Evolutionary conservation across 495 filamentous ascomycete genomes (phyloP), one percentile per base, ranked within the genome.

Genomic region (Viridothelium virens): DNA sequence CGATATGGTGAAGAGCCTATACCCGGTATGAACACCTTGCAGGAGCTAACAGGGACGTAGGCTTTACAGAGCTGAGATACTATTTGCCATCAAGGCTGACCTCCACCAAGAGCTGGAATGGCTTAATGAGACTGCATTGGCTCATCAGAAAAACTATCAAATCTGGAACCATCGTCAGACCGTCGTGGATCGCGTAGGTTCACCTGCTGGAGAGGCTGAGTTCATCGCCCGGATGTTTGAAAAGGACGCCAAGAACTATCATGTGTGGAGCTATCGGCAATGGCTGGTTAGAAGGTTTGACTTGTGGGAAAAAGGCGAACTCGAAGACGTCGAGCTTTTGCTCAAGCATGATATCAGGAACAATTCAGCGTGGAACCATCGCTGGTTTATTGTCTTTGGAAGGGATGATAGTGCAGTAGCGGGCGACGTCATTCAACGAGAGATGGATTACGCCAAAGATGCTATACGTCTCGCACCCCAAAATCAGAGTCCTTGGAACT

Each of bases 101-200:
- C 82, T 97, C 62, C 73, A 73, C 0, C 81, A 88, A 66, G 94
- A 98, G 74, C 76, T 96, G 34, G 79, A 81, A 48, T 98, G 92
- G 91, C 77, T 98, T 33, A 96, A 96, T 72, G 79, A 82, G 2
- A 83, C 96, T 18, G 88, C 94, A 3, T 77, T 96, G 53, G 83
- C 84, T 36, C 86, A 96, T 72, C 84, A 93, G 71, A 98, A 98
- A 75, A 98, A 97, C 75, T 98, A 97, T 77, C 94, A 98, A 75
- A 97, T 97, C 73, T 97, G 94, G 94, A 91, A 96, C 73, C 95
- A 97, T 75, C 89, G 94, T 36, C 90, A 96, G 76, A 81, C 91
- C 44, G 78, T 98, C 25, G 83, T 96, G 73, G 83, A 89, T 73
- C 68, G 66, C 50, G 73, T 82, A 48, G 77, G 70, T 38, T 72